A percentile compares a stretch with the other conserved stretches of the same genome.
These are phyloP conservation scores for Calonectria pauciramosa DNA, from an alignment of 2,329 filamentous ascomycete genomes.

Conservation along the genomic window DNA sequence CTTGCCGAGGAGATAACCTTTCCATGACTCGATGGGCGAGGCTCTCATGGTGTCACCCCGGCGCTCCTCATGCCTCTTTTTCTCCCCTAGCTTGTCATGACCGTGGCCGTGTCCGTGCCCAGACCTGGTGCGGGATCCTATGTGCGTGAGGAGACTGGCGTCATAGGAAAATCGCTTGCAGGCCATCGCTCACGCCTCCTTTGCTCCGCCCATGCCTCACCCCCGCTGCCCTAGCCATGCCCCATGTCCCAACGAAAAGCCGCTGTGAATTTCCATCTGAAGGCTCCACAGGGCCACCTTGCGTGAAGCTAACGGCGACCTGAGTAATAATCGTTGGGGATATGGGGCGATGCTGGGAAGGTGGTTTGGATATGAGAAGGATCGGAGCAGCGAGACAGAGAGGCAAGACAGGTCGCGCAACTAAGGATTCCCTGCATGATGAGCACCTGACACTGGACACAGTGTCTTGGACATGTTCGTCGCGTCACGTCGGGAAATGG, in stretches of 20 bases:
- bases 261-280: conserved; percentile 37
- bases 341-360: conserved; percentile 18
- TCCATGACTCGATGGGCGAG: conserved; percentile 8
- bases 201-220: conserved; percentile 40
- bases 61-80: neutral
- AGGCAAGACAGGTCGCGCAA: neutral
- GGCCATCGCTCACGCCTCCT: conserved; percentile 31
- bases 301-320: conserved; percentile 39
- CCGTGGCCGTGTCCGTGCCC: neutral
- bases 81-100: conserved; percentile 4
- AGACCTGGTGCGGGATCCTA: conserved; percentile 1
- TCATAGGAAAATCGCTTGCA: conserved; percentile 20
- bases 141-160: conserved; percentile 9
- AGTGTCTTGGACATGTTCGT: neutral
- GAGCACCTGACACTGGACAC: neutral
- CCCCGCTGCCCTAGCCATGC: conserved; percentile 31
- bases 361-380: conserved; percentile 28
- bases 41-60: conserved; percentile 13
- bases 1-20: conserved; percentile 10
- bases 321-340: conserved; percentile 35
- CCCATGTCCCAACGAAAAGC: conserved; percentile 28
- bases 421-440: neutral
- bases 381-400: conserved; percentile 9
- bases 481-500: neutral
- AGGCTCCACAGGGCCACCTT: conserved; percentile 33